These are phyloP conservation scores for Erodium trifolium DNA, from an alignment of 441 rosid species.

Conservation along the genomic window DNA sequence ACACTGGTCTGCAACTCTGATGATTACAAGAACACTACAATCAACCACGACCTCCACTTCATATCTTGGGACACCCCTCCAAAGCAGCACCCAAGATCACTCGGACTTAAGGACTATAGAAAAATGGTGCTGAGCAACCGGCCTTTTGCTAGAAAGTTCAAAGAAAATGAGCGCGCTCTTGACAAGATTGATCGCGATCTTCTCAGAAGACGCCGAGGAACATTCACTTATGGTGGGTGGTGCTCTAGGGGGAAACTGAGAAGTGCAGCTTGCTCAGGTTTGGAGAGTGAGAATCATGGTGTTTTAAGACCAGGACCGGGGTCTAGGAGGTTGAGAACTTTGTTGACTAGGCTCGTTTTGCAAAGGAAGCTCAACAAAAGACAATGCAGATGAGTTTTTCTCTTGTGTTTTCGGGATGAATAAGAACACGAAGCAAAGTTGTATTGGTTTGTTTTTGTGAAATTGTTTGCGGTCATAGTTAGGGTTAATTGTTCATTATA, in stretches of 20 bases:
- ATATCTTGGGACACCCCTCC: conserved; percentile 88
- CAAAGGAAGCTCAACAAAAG: conserved; percentile 43
- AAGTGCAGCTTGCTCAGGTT: conserved; percentile 22
- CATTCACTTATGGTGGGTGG: conserved; percentile 47
- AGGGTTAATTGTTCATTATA: neutral
- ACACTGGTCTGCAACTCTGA: conserved; percentile 84
- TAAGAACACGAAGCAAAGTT: neutral
- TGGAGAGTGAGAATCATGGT: conserved; percentile 29
- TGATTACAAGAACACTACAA: conserved; percentile 69
- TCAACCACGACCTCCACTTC: conserved; percentile 76
- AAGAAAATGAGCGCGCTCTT: conserved; percentile 56
- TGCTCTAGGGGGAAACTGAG: conserved; percentile 27
- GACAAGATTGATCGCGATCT: conserved; percentile 61
- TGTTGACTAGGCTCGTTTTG: conserved; percentile 42
- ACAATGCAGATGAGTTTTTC: conserved; percentile 51
- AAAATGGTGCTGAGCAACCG: conserved; percentile 60
- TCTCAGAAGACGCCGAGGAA: conserved; percentile 34
- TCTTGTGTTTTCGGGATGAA: neutral
- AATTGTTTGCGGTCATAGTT: neutral
- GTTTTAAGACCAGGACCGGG: conserved; percentile 61
- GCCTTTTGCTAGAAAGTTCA: conserved; percentile 89
- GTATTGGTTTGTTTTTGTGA: neutral
- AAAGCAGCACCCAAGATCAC: conserved; percentile 66
- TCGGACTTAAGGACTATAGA: conserved; percentile 54
- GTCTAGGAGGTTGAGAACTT: conserved; percentile 52